Evolutionary conservation across 768 basidiomycete species (phyloP).

Genomic region (Naganishia antarctica): DNA sequence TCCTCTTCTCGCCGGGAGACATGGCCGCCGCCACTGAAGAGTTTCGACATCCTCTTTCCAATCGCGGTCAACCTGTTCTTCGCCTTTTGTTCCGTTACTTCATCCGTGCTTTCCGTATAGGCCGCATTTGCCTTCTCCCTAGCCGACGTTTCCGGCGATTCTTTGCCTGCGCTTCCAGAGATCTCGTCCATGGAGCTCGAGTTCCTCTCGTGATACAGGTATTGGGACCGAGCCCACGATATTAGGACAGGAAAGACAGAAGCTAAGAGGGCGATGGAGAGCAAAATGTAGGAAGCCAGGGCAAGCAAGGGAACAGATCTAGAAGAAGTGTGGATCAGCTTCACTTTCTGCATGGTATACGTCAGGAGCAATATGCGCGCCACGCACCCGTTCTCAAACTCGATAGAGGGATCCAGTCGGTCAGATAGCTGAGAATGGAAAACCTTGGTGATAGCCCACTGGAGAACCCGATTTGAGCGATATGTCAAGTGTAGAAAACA

Average conservation of each 20-base stretch:
- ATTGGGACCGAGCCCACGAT: not conserved
- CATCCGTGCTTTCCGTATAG: not conserved
- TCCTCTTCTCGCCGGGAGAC: not conserved
- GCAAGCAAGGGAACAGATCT: conserved; percentile 3
- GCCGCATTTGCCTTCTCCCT: not conserved
- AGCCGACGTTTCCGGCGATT: not conserved
- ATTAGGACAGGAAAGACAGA: not conserved
- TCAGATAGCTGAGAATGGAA: conserved; percentile 3
- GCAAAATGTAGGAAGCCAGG: conserved; percentile 4
- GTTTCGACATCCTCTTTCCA: conserved; percentile 9
- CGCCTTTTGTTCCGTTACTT: not conserved
- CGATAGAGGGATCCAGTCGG: not conserved
- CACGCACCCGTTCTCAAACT: not conserved
- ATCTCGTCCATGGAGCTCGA: not conserved
- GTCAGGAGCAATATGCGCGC: no score
- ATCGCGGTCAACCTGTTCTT: not conserved
- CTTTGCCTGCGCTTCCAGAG: not conserved
- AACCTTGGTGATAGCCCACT: not conserved
- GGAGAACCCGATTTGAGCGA: not conserved
- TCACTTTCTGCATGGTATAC: no score
- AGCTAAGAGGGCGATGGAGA: not conserved
- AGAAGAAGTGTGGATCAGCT: no score
- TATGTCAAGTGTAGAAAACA: not conserved
- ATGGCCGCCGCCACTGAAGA: not conserved
- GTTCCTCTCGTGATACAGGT: not conserved